Conservation (phyloP, 2,329 filamentous ascomycete genomes). For the Penicillium sp. region DNA sequence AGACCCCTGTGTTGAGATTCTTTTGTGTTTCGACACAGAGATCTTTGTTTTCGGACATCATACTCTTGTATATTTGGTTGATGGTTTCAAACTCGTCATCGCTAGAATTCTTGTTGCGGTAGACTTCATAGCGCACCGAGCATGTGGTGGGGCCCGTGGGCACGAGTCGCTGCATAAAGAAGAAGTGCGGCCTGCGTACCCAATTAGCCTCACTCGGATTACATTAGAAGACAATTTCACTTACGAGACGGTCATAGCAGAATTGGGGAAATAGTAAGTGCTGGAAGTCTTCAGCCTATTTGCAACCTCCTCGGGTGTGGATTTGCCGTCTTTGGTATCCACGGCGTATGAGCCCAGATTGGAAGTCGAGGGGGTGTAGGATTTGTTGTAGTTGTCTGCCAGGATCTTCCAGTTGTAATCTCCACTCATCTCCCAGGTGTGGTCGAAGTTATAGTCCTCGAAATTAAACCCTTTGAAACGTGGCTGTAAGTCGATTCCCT, state of each 20-base stretch:
- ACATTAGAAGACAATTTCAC: not conserved
- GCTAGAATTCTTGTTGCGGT: constrained; percentile 58
- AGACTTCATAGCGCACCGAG: constrained; percentile 63
- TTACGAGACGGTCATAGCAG: constrained; percentile 36
- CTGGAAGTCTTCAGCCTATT: constrained; percentile 42
- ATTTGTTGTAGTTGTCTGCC: constrained; percentile 45
- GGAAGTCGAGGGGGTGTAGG: constrained; percentile 44
- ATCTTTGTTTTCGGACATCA: constrained; percentile 64
- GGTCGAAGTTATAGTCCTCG: constrained; percentile 23
- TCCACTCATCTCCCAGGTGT: constrained; percentile 18
- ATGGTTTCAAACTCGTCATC: constrained; percentile 60
- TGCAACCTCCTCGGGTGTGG: constrained; percentile 51
- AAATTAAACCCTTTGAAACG: constrained; percentile 17
- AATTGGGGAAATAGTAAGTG: constrained; percentile 40
- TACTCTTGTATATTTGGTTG: constrained; percentile 60
- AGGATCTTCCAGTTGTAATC: constrained; percentile 27
- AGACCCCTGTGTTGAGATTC: constrained; percentile 61
- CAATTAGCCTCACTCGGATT: not conserved
- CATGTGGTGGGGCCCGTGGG: constrained; percentile 54
- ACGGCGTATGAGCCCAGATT: constrained; percentile 57
- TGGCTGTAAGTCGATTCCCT: constrained; percentile 16
- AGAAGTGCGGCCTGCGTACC: constrained; percentile 51
- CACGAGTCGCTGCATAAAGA: constrained; percentile 64
- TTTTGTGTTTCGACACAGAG: constrained; percentile 60
- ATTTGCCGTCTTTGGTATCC: constrained; percentile 42